Base-by-base conservation (phyloP, 2,329 filamentous ascomycete species). In the Elsinoe australis region DNA sequence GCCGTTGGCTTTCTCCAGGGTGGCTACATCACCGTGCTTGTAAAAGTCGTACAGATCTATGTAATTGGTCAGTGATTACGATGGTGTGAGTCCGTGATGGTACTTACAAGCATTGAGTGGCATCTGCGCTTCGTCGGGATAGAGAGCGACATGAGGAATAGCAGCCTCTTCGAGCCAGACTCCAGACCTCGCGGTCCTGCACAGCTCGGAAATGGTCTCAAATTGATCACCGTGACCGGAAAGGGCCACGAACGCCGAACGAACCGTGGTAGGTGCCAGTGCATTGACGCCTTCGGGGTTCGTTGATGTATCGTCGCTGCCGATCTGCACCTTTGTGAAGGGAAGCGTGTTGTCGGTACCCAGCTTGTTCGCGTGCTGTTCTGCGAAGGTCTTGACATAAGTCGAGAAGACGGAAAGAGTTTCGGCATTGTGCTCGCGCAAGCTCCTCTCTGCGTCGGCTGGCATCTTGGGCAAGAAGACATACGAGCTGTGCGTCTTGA, bases 121-220 rank as follows among this genome's bases (percentile, higher is more conserved):
- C 9, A 71, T 69, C 2, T 67, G 60, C 4, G 64, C 61, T 47
- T 82, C 76, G 19, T 79, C 67, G 0, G 78, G 76, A 55, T 75
- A 75, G 8, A 86, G 65, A 4, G 73, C 71, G 3, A 88, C 71
- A 59, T 83, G 77, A 0, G 85, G 85, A 18, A 90, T 78, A 1
- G 83, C 80, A 0, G 81, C 74, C 57, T 85, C 76, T 56, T 90
- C 85, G 0, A 90, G 73, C 66, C 87, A 88, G 1, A 90, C 77
- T 0, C 79, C 83, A 5, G 71, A 71, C 21, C 85, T 78, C 5
- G 77, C 74, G 1, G 76, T 82, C 6, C 69, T 67, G 61, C 83
- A 86, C 1, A 90, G 72, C 42, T 88, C 83, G 14, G 74, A 70
- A 14, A 88, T 78, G 0, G 73, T 79, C 1, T 66, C 60, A 59